phyloP scores from a whole-genome alignment of 1,284 basidiomycete species.

The Taiwanofungus camphoratus region DNA sequence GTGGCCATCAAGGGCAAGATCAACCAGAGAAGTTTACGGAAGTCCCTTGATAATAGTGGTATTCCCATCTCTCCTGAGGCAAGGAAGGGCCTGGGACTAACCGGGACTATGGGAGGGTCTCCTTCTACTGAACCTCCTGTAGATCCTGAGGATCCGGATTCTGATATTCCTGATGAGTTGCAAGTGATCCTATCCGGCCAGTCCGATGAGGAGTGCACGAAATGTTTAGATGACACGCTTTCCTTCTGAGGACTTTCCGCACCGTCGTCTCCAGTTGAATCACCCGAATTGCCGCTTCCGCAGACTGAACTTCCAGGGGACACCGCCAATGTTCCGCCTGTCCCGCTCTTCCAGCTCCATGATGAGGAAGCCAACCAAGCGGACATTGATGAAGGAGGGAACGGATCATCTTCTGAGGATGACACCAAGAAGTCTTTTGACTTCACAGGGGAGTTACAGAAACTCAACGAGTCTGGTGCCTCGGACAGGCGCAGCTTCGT shows the following conservation, averaged over 20 bases:
- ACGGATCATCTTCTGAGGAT: constrained; percentile 34
- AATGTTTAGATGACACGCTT: too few species aligned
- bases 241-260: constrained; percentile 27
- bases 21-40: too few species aligned
- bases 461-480: constrained; percentile 61
- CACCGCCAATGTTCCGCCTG: too few species aligned
- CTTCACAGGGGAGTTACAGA: constrained; percentile 75
- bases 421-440: constrained; percentile 79
- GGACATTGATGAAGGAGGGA: constrained; percentile 39
- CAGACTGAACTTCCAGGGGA: too few species aligned
- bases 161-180: constrained; percentile 71
- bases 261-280: too few species aligned
- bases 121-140: constrained; percentile 37
- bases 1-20: constrained; percentile 12
- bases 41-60: too few species aligned
- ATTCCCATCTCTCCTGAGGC: constrained; percentile 43
- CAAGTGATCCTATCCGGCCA: constrained; percentile 52
- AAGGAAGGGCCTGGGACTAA: constrained; percentile 49
- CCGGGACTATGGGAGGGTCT: constrained; percentile 57
- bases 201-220: constrained; percentile 37
- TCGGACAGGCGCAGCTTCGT: constrained; percentile 73
- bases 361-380: constrained; percentile 40
- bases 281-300: too few species aligned
- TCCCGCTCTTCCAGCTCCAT: constrained; percentile 43
- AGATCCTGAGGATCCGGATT: constrained; percentile 56